Evolutionary conservation across 345 rosid genomes (phyloP), one percentile per base, ranked within the genome.

Genomic region (Linum usitatissimum): DNA sequence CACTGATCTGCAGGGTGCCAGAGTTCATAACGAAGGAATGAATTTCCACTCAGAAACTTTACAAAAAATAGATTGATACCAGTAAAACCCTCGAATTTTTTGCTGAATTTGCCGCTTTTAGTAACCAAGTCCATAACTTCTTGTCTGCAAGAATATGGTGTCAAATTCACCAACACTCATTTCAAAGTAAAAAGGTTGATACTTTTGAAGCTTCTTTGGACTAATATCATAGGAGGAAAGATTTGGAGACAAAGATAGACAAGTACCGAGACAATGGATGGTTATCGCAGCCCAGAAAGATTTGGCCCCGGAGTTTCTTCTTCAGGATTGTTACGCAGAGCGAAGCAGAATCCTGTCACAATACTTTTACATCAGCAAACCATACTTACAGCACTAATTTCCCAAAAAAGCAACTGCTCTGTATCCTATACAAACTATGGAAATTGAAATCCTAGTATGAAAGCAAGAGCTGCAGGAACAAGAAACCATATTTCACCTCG

Each of bases 261-360:
- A 36, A 20, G 59, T 63, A 93, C 99, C 99, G 86, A 53, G 99
- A 85, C 75, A 93, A 31, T 60, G 99, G 99, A 76, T 87, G 88
- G 71, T 93, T 87, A 73, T 93, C 99, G 69, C 99, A 90, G 45
- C 99, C 99, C 81, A 90, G 78, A 79, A 90, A 86, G 70, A 87
- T 83, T 51, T 69, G 80, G 62, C 86, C 84, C 53, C 75, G 72
- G 19, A 79, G 51, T 61, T 84, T 86, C 78, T 86, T 90, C 79
- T 87, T 87, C 85, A 93, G 70, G 74, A 93, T 83, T 39, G 88
- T 77, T 73, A 90, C 69, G 1, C 85, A 79, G 12, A 90, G 81
- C n/a, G 96, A 86, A 49, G 99, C 97, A 61, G 99, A 97, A 77
- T 90, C 99, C 97, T 93, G 74, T 62, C 31, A 58, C 49, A 58